phyloP scores from a whole-genome alignment of 2,329 filamentous ascomycete species.

The Ustulina deusta region DNA sequence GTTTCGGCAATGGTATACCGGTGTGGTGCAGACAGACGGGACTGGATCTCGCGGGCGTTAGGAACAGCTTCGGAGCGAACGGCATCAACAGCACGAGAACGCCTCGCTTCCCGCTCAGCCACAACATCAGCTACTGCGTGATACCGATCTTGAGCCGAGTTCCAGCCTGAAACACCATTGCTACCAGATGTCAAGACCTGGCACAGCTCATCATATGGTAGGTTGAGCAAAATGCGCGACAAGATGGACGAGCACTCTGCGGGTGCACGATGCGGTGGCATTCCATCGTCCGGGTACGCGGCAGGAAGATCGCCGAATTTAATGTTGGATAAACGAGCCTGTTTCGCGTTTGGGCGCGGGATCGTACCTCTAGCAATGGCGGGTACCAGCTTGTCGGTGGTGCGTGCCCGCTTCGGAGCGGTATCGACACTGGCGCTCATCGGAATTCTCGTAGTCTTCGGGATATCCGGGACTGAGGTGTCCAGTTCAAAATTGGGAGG shows the following conservation, averaged over 20 bases:
- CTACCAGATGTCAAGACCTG: conserved; percentile 71
- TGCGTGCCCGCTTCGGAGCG: conserved; percentile 45
- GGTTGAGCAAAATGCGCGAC: conserved; percentile 75
- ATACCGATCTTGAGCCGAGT: conserved; percentile 60
- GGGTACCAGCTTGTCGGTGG: conserved; percentile 52
- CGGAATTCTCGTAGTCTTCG: conserved; percentile 59
- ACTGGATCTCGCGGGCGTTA: conserved; percentile 52
- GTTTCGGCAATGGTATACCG: conserved; percentile 55
- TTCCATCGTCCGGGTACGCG: conserved; percentile 50
- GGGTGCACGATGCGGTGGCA: conserved; percentile 45
- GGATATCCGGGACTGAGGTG: conserved; percentile 53
- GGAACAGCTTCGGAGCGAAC: conserved; percentile 54
- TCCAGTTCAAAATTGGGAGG: conserved; percentile 71
- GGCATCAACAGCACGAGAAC: conserved; percentile 60
- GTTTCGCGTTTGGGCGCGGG: conserved; percentile 52
- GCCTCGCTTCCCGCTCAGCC: conserved; percentile 68
- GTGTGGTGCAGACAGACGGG: conserved; percentile 53
- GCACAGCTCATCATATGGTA: conserved; percentile 76
- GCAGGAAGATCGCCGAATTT: conserved; percentile 75
- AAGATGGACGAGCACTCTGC: conserved; percentile 62
- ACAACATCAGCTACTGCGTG: conserved; percentile 64
- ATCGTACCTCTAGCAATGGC: conserved; percentile 56
- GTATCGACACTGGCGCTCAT: conserved; percentile 53
- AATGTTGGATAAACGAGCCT: conserved; percentile 71
- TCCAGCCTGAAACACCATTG: conserved; percentile 65